Percentiles rank a stretch among this genome's conserved stretches.
phyloP scores from a whole-genome alignment of 1,284 basidiomycete genomes.

The Microbotryum scabiosae region DNA sequence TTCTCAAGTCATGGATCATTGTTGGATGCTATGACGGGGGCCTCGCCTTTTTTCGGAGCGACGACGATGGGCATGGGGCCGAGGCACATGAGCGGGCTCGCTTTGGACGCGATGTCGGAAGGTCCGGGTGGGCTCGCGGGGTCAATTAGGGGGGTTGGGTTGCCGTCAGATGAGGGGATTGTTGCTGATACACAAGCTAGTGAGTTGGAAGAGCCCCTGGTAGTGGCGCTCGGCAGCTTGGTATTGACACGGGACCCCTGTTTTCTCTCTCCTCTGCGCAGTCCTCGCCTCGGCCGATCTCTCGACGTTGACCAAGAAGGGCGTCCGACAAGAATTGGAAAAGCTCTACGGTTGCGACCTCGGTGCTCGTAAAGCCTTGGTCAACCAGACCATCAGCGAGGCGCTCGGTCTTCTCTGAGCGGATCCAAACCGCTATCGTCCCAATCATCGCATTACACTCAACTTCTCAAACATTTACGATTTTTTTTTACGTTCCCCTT shows the following conservation, averaged over 20 bases:
- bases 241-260: not conserved
- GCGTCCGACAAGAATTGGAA: conserved; percentile 63
- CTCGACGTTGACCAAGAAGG: conserved; percentile 80
- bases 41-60: not conserved
- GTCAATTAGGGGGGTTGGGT: not conserved
- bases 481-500: too few relatives aligned
- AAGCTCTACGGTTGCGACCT: conserved; percentile 25
- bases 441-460: too few relatives aligned
- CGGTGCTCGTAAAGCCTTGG: conserved; percentile 27
- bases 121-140: not conserved
- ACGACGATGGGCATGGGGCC: not conserved
- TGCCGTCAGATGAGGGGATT: conserved; percentile 27
- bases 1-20: not conserved
- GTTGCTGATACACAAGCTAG: conserved; percentile 27
- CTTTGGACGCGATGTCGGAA: not conserved
- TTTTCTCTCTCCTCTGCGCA: conserved; percentile 42
- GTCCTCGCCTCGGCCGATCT: conserved; percentile 69
- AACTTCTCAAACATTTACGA: too few relatives aligned
- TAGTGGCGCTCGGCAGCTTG: not conserved
- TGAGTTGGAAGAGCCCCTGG: conserved; percentile 1
- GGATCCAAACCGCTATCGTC: too few relatives aligned
- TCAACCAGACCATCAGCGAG: conserved; percentile 30
- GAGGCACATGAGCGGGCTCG: not conserved
- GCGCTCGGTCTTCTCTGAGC: conserved; percentile 14
- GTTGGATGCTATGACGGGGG: not conserved